Evolutionary conservation across 2,329 filamentous ascomycete species (phyloP), one percentile per base, ranked within the genome.

Genomic region (Colletotrichum australisinense): DNA sequence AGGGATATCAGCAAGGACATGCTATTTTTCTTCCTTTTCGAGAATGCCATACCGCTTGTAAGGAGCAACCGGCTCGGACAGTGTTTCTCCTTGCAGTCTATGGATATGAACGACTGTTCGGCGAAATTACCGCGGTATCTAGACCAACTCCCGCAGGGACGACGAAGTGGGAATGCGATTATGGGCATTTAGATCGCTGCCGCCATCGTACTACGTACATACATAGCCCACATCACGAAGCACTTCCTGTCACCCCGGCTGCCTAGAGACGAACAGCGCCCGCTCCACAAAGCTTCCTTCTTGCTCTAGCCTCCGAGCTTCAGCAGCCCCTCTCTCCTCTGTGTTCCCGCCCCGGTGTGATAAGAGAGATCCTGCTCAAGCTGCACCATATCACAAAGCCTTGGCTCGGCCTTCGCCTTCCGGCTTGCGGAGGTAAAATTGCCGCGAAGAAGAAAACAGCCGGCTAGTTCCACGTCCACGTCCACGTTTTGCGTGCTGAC

Each of bases 381-480:
- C 38, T 42, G 38, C 14, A 30, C 63, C 46, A 57, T 24, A 63
- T 59, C 19, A n/a, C 30, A 35, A 28, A 69, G 30, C 22, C 58
- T 69, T 69, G 65, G 57, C 69, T 58, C 58, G 58, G 52, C 69
- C 24, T n/a, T 46, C 58, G 60, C 11, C 35, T 69, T 28, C 58
- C 52, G 65, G 30, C n/a, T n/a, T 28, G 28, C 35, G 49, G 38
- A 58, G 38, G 38, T 24, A 57, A 56, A 67, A 24, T 19, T 32
- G 42, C 30, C 9, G 30, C 19, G 19, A 19, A 26, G 26, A 2
- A 16, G 8, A 12, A 19, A 22, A 14, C 1, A 7, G 42, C 19
- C 19, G 19, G 42, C 19, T 49, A 19, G 42, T 49, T 22, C 42
- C 42, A 49, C 16, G 42, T 49, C 6, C 7, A 46, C 22, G 22